Evolutionary conservation across 176 grass and related monocot genomes (phyloP).

Genomic region (Alopecurus myosuroides): DNA sequence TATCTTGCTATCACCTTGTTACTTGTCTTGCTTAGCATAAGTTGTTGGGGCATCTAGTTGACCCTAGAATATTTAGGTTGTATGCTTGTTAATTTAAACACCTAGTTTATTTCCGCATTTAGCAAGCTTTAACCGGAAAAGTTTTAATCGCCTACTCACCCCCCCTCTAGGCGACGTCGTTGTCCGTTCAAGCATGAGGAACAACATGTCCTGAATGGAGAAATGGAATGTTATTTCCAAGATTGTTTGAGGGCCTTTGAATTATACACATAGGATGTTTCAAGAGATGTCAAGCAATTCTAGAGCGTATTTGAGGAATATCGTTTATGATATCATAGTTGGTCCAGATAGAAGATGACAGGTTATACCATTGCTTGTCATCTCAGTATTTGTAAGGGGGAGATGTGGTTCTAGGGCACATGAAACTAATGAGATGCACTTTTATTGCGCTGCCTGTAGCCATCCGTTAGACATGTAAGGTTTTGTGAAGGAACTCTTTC

Average conservation of each 20-base stretch:
- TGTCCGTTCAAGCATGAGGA: conserved; percentile 45
- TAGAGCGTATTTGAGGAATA: conserved; percentile 73
- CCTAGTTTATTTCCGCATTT: too few species aligned
- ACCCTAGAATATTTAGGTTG: too few species aligned
- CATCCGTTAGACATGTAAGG: conserved; percentile 99
- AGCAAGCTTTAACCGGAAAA: too few species aligned
- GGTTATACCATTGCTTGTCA: conserved; percentile 51
- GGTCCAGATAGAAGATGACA: conserved; percentile 60
- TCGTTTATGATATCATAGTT: conserved; percentile 77
- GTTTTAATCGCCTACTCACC: too few species aligned
- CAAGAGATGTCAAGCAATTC: conserved; percentile 90
- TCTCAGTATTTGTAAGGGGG: conserved; percentile 49
- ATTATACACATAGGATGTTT: conserved; percentile 82
- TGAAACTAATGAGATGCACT: conserved; percentile 36
- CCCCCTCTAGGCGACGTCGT: too few species aligned
- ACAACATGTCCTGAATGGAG: conserved; percentile 66
- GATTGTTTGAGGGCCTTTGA: conserved; percentile 74
- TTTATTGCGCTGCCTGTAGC: too few species aligned
- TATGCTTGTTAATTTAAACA: too few species aligned
- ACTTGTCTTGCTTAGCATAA: too few species aligned
- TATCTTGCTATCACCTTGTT: too few species aligned
- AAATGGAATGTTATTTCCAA: conserved; percentile 53
- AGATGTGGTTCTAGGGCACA: conserved; percentile 30
- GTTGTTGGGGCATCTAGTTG: too few species aligned
- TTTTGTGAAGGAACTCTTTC: conserved; percentile 93